A percentile compares a stretch with the other conserved stretches of the same genome.
Evolutionary conservation across 805 yeast species (phyloP).

Genomic region (Kazachstania martiniae): DNA sequence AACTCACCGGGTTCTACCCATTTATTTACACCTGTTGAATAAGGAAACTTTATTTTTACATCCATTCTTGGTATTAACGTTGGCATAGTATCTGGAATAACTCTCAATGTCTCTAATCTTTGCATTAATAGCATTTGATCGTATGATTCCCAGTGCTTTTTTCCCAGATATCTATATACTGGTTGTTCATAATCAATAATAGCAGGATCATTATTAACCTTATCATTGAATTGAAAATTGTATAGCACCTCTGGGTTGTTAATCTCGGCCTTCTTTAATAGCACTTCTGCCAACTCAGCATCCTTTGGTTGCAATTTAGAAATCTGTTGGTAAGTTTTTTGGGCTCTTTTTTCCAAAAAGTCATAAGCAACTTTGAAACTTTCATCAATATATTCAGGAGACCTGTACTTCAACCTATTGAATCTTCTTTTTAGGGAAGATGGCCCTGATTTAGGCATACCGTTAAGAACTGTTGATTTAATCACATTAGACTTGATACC

Average conservation of each 20-base stretch:
- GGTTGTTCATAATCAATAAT: slow-evolving; percentile 60
- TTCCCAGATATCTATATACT: slow-evolving; percentile 62
- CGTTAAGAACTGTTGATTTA: slow-evolving; percentile 27
- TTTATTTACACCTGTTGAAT: slow-evolving; percentile 47
- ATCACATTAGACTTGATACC: slow-evolving; percentile 17
- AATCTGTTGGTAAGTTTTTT: slow-evolving; percentile 5
- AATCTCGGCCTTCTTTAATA: slow-evolving; percentile 52
- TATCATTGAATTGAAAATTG: slow-evolving; percentile 41
- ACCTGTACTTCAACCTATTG: slow-evolving; percentile 42
- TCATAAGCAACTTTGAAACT: slow-evolving; percentile 64
- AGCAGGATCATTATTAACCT: slow-evolving; percentile 31
- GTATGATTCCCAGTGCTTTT: slow-evolving; percentile 60
- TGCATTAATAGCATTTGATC: slow-evolving; percentile 79
- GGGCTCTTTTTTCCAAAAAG: slow-evolving; percentile 40
- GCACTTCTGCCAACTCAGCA: no score
- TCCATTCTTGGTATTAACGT: slow-evolving; percentile 75
- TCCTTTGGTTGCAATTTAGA: no score
- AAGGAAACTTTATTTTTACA: slow-evolving; percentile 65
- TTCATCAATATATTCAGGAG: slow-evolving; percentile 62
- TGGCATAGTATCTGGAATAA: slow-evolving; percentile 90
- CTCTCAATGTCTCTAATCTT: slow-evolving; percentile 72
- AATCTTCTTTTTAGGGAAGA: slow-evolving; percentile 35
- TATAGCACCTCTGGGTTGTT: slow-evolving; percentile 78
- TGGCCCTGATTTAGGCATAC: slow-evolving; percentile 37
- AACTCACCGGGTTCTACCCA: slow-evolving; percentile 74